Conservation (phyloP, 2,329 filamentous ascomycete genomes). For the Coniochaeta pulveracea region DNA sequence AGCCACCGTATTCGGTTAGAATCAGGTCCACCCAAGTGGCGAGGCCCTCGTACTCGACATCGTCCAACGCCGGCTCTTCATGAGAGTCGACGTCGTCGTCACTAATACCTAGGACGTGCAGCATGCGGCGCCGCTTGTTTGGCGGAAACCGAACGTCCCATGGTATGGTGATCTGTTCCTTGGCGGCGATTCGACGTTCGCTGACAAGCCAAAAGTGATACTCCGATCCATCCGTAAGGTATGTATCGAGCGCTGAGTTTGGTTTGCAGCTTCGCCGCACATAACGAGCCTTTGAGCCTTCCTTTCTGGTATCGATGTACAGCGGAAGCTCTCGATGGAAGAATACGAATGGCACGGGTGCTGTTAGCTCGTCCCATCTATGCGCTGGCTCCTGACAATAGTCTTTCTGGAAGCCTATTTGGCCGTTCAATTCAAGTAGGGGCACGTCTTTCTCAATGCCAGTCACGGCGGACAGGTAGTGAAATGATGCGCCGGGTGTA, state of each 20-base stretch:
- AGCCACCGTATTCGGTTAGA: constrained; percentile 68
- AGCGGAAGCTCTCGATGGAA: constrained; percentile 83
- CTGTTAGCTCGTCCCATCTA: constrained; percentile 54
- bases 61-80: constrained; percentile 42
- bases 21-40: constrained; percentile 57
- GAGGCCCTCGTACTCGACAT: constrained; percentile 48
- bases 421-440: constrained; percentile 64
- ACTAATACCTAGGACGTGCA: constrained; percentile 48
- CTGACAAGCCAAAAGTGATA: constrained; percentile 93
- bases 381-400: constrained; percentile 58
- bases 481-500: constrained; percentile 43
- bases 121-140: constrained; percentile 39
- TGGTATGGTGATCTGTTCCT: constrained; percentile 51
- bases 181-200: constrained; percentile 58
- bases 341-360: constrained; percentile 64
- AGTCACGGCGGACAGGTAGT: constrained; percentile 41
- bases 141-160: constrained; percentile 59
- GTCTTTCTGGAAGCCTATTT: constrained; percentile 61
- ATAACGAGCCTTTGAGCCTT: constrained; percentile 79
- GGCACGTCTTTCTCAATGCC: constrained; percentile 45
- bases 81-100: constrained; percentile 43
- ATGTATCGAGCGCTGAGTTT: constrained; percentile 80
- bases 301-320: constrained; percentile 82
- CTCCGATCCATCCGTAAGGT: constrained; percentile 64
- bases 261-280: constrained; percentile 86